These are phyloP conservation scores for Chaetomiaceae sp. DNA, from an alignment of 2,329 filamentous ascomycete species.

Conservation along the genomic window DNA sequence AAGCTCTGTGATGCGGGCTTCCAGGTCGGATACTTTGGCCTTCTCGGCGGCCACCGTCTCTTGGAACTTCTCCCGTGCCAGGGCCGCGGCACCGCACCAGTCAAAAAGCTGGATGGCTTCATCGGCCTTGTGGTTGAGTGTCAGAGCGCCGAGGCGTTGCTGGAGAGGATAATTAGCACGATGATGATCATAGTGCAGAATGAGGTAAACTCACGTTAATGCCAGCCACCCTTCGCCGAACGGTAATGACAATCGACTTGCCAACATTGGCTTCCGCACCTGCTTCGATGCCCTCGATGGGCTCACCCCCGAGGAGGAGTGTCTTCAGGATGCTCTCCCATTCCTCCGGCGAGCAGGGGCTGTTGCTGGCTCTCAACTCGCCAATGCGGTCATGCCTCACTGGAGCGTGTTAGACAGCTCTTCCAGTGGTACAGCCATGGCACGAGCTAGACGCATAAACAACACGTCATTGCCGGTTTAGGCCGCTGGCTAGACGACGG, in stretches of 20 bases:
- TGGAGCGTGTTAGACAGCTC: slow-evolving; percentile 29
- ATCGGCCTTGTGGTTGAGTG: slow-evolving; percentile 50
- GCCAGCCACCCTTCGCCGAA: slow-evolving; percentile 62
- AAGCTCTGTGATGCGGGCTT: slow-evolving; percentile 54
- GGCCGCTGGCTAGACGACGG: neutral
- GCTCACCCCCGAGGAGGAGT: slow-evolving; percentile 48
- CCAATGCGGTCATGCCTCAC: slow-evolving; percentile 54
- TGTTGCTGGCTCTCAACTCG: slow-evolving; percentile 50
- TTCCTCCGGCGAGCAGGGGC: slow-evolving; percentile 55
- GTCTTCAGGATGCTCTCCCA: slow-evolving; percentile 60
- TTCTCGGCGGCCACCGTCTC: slow-evolving; percentile 41
- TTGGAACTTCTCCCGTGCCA: slow-evolving; percentile 43
- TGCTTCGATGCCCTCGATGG: slow-evolving; percentile 52
- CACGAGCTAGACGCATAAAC: neutral
- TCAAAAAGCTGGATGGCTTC: slow-evolving; percentile 62
- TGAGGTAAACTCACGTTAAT: slow-evolving; percentile 59
- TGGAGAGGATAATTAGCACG: slow-evolving; percentile 30
- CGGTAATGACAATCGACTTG: slow-evolving; percentile 53
- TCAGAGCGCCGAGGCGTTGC: slow-evolving; percentile 66
- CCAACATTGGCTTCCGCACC: slow-evolving; percentile 55
- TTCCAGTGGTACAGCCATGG: no score
- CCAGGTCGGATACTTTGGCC: slow-evolving; percentile 43
- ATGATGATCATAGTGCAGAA: neutral
- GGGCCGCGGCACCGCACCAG: slow-evolving; percentile 61
- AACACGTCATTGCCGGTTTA: neutral